A percentile compares a stretch with the other conserved stretches of the same genome.
phyloP scores from a whole-genome alignment of 129 eudicot genomes.

The Tanacetum coccineum region DNA sequence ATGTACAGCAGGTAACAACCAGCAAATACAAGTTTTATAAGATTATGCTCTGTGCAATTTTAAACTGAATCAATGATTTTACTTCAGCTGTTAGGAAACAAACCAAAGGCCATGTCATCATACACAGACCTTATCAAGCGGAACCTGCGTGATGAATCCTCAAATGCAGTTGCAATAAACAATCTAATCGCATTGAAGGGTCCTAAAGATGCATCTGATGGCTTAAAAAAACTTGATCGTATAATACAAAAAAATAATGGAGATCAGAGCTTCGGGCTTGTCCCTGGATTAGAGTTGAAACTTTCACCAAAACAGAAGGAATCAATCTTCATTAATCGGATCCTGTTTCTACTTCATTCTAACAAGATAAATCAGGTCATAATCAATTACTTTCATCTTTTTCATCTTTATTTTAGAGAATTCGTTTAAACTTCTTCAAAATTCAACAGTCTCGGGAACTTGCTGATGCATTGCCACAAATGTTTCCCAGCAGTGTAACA shows the following conservation, averaged over 20 bases:
- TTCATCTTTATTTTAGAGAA: not conserved
- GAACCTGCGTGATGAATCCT: conserved; percentile 69
- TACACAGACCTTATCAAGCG: conserved; percentile 59
- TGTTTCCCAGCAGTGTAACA: conserved; percentile 69
- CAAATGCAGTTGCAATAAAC: conserved; percentile 81
- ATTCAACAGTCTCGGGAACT: conserved; percentile 76
- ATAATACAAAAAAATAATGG: conserved; percentile 57
- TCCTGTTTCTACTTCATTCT: conserved; percentile 83
- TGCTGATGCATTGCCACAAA: conserved; percentile 59
- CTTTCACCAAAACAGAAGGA: conserved; percentile 83
- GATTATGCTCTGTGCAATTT: not conserved
- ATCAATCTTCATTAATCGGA: conserved; percentile 64
- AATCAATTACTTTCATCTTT: not conserved
- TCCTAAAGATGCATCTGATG: conserved; percentile 78
- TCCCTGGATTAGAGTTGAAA: conserved; percentile 67
- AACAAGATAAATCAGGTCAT: conserved; percentile 88
- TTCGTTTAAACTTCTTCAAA: not conserved
- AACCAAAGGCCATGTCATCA: conserved; percentile 61
- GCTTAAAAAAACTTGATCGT: conserved; percentile 85
- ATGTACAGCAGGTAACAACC: conserved; percentile 78
- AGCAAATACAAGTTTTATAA: not conserved
- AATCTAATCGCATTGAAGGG: conserved; percentile 71
- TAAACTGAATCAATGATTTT: not conserved
- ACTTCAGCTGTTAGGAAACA: conserved; percentile 72
- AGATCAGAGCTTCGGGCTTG: conserved; percentile 56